A percentile compares a stretch with the other conserved stretches of the same genome.
phyloP scores from a whole-genome alignment of 2,329 filamentous ascomycete genomes.

The Aspergillus sp. region DNA sequence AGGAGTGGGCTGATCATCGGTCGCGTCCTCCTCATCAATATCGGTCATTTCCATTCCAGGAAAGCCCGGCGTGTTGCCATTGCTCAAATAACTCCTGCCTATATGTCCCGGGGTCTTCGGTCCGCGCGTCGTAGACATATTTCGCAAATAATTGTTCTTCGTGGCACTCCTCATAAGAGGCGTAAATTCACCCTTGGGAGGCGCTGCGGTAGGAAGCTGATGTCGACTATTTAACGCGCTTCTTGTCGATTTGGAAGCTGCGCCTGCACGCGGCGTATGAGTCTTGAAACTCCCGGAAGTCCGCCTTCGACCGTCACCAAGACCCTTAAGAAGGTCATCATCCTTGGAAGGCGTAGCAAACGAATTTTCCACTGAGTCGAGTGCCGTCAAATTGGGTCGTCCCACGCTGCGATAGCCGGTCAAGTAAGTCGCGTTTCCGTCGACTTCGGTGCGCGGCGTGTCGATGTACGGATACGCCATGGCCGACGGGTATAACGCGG shows the following conservation, averaged over 20 bases:
- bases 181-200: constrained; percentile 76
- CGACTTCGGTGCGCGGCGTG: constrained; percentile 77
- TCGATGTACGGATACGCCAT: constrained; percentile 74
- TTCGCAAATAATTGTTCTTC: constrained; percentile 63
- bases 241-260: constrained; percentile 46
- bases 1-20: constrained; percentile 70
- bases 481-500: constrained; percentile 29
- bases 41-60: constrained; percentile 71
- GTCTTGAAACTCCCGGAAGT: constrained; percentile 59
- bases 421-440: constrained; percentile 81
- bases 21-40: constrained; percentile 64
- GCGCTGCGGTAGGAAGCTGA: constrained; percentile 65
- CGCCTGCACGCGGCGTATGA: constrained; percentile 73
- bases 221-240: constrained; percentile 66
- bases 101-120: constrained; percentile 70
- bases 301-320: constrained; percentile 63
- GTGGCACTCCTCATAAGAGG: constrained; percentile 81
- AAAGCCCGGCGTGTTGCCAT: constrained; percentile 72
- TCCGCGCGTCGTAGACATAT: constrained; percentile 61
- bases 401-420: constrained; percentile 60
- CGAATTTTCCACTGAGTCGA: constrained; percentile 85
- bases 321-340: constrained; percentile 72
- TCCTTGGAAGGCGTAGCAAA: constrained; percentile 79
- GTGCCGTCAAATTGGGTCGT: constrained; percentile 47
- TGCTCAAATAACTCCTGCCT: constrained; percentile 62